Evolutionary conservation across 2,329 filamentous ascomycete species (phyloP).

Genomic region (Fusarium verticillioides): DNA sequence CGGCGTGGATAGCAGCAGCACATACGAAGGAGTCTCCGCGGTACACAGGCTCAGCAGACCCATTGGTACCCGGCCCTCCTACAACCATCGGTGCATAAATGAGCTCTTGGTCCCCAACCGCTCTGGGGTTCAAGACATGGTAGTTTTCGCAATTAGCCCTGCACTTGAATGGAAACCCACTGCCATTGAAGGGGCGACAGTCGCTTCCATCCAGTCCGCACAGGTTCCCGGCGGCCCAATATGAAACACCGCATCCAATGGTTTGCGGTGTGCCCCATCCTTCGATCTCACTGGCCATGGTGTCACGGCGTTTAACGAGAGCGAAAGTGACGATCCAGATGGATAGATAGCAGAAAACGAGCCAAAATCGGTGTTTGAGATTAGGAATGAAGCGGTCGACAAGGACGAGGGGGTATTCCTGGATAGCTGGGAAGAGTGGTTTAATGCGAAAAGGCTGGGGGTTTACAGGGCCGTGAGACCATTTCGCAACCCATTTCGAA

Average conservation of each 20-base stretch:
- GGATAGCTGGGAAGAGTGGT: slow-evolving; percentile 72
- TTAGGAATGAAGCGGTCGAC: slow-evolving; percentile 72
- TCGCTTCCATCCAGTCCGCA: slow-evolving; percentile 80
- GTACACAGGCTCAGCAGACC: slow-evolving; percentile 69
- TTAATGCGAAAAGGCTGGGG: slow-evolving; percentile 61
- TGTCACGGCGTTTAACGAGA: slow-evolving; percentile 73
- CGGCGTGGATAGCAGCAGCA: slow-evolving; percentile 84
- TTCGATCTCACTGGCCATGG: slow-evolving; percentile 68
- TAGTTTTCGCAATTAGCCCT: slow-evolving; percentile 76
- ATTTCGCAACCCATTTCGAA: slow-evolving; percentile 55
- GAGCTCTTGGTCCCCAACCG: slow-evolving; percentile 76
- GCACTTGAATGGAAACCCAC: slow-evolving; percentile 78
- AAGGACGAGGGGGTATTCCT: slow-evolving; percentile 73
- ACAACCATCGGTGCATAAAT: slow-evolving; percentile 74
- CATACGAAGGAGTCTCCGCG: slow-evolving; percentile 92
- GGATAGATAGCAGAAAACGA: slow-evolving; percentile 69
- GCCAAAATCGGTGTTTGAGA: slow-evolving; percentile 65
- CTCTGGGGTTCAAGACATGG: slow-evolving; percentile 75
- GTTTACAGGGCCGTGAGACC: slow-evolving; percentile 67
- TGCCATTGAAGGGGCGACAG: slow-evolving; percentile 79
- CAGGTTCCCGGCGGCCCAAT: slow-evolving; percentile 76
- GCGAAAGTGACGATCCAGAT: slow-evolving; percentile 77
- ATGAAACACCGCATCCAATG: slow-evolving; percentile 74
- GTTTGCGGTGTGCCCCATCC: slow-evolving; percentile 74
- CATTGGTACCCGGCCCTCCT: slow-evolving; percentile 67